Conservation (phyloP, 169 alveolate genomes). For the Plasmodium knowlesi region DNA sequence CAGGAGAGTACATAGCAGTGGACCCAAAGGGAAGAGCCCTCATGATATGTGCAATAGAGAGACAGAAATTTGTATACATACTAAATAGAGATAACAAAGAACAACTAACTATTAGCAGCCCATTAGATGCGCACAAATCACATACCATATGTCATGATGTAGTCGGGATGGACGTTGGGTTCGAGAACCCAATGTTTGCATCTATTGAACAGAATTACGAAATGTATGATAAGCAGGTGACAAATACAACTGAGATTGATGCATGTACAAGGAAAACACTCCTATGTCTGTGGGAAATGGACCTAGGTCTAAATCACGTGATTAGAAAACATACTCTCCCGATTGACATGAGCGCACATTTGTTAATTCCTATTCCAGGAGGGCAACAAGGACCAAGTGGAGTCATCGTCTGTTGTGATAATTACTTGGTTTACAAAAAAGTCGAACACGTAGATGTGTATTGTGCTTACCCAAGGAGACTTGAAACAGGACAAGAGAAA, state of each 20-base stretch:
- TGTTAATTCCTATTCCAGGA: conserved; percentile 94
- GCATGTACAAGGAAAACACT: conserved; percentile 82
- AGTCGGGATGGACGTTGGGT: conserved; percentile 96
- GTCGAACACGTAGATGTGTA: conserved; percentile 93
- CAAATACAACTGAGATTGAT: conserved; percentile 73
- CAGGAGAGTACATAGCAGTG: conserved; percentile 99
- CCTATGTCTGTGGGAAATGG: conserved; percentile 98
- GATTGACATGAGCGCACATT: conserved; percentile 91
- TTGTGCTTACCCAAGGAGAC: conserved; percentile 96
- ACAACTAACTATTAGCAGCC: conserved; percentile 95
- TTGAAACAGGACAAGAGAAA: conserved; percentile 90
- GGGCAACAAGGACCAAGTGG: conserved; percentile 98
- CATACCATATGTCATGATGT: conserved; percentile 94
- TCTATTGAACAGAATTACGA: conserved; percentile 95
- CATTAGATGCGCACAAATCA: conserved; percentile 97
- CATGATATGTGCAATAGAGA: conserved; percentile 99
- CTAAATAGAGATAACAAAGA: conserved; percentile 95
- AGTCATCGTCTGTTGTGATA: conserved; percentile 96
- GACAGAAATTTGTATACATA: conserved; percentile 98
- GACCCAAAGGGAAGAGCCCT: conserved; percentile 99
- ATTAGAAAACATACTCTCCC: conserved; percentile 92
- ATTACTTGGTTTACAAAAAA: conserved; percentile 93
- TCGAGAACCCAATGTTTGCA: conserved; percentile 97
- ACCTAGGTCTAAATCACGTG: conserved; percentile 98
- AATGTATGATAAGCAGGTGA: conserved; percentile 89